Conservation (phyloP, 2,329 filamentous ascomycete genomes). For the Penicillium sclerotiorum region DNA sequence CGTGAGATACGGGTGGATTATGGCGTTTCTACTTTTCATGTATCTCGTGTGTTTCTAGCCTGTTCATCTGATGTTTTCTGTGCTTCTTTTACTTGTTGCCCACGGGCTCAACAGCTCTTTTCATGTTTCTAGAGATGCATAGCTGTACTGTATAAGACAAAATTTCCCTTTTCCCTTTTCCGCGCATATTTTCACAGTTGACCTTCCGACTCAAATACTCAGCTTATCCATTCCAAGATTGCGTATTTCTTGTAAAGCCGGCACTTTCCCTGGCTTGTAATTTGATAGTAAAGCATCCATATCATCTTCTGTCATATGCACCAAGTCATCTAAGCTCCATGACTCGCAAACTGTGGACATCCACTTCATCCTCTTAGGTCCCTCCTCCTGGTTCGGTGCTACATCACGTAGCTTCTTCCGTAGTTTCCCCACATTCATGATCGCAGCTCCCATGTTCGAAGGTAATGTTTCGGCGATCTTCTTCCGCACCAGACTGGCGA, state of each 20-base stretch:
- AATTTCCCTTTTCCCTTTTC: constrained; percentile 11
- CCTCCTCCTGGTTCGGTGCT: constrained; percentile 71
- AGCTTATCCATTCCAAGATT: neutral
- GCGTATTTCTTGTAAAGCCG: constrained; percentile 41
- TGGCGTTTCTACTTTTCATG: constrained; percentile 17
- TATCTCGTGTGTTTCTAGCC: constrained; percentile 9
- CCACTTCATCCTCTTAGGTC: constrained; percentile 90
- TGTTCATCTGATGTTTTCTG: constrained; percentile 3
- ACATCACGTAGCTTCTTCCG: constrained; percentile 76
- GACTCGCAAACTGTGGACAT: constrained; percentile 90
- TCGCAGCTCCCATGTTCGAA: constrained; percentile 77
- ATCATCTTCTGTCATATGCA: constrained; percentile 76
- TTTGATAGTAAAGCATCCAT: constrained; percentile 82
- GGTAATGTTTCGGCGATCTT: constrained; percentile 79
- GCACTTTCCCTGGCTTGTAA: constrained; percentile 56
- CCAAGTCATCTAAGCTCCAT: constrained; percentile 83
- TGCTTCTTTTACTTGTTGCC: constrained; percentile 2
- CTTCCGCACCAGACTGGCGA: constrained; percentile 82
- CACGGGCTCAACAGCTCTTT: constrained; percentile 11
- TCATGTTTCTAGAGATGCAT: constrained; percentile 24
- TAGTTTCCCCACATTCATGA: constrained; percentile 79
- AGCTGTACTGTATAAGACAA: constrained; percentile 29
- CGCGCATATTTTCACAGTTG: neutral
- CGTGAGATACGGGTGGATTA: constrained; percentile 21
- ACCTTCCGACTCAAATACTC: neutral